These are phyloP conservation scores for Erodium texanum DNA, from an alignment of 441 rosid genomes.

Conservation along the genomic window DNA sequence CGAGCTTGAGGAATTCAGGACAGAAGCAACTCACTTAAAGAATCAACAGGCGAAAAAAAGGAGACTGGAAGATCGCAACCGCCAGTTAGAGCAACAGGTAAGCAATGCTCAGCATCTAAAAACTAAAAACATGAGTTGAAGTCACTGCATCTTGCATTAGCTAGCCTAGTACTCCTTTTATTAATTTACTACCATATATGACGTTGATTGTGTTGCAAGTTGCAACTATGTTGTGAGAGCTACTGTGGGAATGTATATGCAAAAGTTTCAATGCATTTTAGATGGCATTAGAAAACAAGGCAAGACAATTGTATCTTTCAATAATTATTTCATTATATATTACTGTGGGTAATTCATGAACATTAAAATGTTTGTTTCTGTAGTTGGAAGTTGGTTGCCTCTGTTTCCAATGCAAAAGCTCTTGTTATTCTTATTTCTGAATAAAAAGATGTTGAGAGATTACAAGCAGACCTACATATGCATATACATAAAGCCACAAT, in stretches of 20 bases:
- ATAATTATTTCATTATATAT: neutral
- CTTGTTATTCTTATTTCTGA: neutral
- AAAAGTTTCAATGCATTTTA: neutral
- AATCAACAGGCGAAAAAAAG: conserved; percentile 98
- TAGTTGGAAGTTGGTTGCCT: neutral
- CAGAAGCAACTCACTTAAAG: conserved; percentile 92
- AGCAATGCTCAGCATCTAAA: conserved; percentile 14
- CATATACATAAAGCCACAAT: too few relatives aligned
- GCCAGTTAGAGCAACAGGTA: conserved; percentile 96
- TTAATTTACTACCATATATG: neutral
- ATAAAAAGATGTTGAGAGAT: neutral
- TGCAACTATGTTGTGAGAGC: neutral
- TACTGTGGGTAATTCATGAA: neutral
- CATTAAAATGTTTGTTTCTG: neutral
- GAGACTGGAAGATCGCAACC: conserved; percentile 93
- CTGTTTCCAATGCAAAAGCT: neutral
- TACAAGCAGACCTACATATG: neutral
- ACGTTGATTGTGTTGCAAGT: neutral
- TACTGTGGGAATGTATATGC: neutral
- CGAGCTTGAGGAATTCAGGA: conserved; percentile 91
- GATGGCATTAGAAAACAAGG: neutral
- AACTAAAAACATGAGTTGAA: conserved; percentile 6
- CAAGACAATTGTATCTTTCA: neutral
- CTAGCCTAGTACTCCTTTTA: neutral
- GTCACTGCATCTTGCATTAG: neutral